Evolutionary conservation across 108 stramenopile species (phyloP).

Genomic region (Craspedostauros australis): DNA sequence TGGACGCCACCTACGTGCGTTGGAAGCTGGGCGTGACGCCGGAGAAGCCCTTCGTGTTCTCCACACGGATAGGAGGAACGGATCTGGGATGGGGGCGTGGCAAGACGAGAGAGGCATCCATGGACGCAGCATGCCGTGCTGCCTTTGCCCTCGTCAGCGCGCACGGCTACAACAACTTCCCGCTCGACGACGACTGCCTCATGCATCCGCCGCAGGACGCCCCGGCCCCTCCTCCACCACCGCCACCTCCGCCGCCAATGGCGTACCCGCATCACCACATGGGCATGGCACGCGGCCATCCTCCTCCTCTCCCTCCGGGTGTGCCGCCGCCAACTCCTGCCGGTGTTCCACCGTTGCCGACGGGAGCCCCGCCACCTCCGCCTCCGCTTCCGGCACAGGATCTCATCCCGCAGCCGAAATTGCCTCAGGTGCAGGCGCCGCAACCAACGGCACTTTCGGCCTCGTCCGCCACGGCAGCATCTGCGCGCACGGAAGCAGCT

Average conservation of each 20-base stretch:
- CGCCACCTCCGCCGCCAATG: constrained; percentile 30
- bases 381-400: constrained; percentile 41
- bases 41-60: constrained; percentile 71
- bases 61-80: constrained; percentile 62
- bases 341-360: constrained; percentile 21
- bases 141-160: constrained; percentile 78
- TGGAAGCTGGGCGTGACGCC: constrained; percentile 58
- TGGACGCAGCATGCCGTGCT: constrained; percentile 72
- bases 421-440: constrained; percentile 38
- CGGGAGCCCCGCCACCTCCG: constrained; percentile 12
- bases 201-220: constrained; percentile 51
- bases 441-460: background rate
- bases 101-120: constrained; percentile 70
- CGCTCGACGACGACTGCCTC: constrained; percentile 74
- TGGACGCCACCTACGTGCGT: constrained; percentile 69
- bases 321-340: constrained; percentile 35
- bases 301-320: constrained; percentile 34
- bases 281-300: constrained; percentile 4
- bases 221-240: constrained; percentile 50
- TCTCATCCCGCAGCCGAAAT: constrained; percentile 71
- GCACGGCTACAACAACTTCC: constrained; percentile 82
- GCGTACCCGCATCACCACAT: too few relatives aligned
- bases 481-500: background rate
- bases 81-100: constrained; percentile 82
- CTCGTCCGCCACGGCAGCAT: background rate